Conservation (phyloP, 139 green algal species). For the Auxenochlorella protothecoides region DNA sequence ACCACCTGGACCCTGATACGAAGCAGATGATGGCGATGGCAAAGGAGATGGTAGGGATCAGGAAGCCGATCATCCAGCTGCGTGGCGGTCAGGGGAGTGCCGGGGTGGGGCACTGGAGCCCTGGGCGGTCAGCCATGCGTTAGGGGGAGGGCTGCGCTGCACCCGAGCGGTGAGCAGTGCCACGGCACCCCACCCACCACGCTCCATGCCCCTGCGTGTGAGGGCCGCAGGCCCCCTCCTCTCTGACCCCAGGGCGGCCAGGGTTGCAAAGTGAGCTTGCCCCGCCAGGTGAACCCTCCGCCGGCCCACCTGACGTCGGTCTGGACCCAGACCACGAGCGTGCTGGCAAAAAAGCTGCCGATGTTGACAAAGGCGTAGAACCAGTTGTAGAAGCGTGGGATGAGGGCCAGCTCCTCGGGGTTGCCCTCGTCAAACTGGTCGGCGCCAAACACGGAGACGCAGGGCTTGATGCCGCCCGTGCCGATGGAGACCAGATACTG, state of each 20-base stretch:
- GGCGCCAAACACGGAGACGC: constrained; percentile 85
- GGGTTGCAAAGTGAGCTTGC: neutral
- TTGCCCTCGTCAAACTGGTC: constrained; percentile 84
- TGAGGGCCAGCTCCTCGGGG: constrained; percentile 31
- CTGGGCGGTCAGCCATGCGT: too few species aligned
- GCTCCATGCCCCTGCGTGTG: too few species aligned
- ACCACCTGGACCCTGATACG: constrained; percentile 21
- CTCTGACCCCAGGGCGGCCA: neutral
- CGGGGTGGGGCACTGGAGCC: too few species aligned
- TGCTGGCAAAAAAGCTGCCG: constrained; percentile 49
- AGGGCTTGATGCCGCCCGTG: constrained; percentile 95
- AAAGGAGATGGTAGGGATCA: constrained; percentile 65
- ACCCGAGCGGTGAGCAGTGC: too few species aligned
- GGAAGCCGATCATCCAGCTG: constrained; percentile 46
- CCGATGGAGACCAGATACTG: constrained; percentile 82
- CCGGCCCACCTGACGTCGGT: constrained; percentile 53
- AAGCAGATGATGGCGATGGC: constrained; percentile 57
- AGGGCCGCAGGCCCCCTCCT: too few species aligned
- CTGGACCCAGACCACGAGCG: constrained; percentile 28
- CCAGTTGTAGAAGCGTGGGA: constrained; percentile 89
- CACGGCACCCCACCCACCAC: too few species aligned
- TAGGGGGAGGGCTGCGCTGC: too few species aligned
- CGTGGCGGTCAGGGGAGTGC: too few species aligned
- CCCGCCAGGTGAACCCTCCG: neutral
- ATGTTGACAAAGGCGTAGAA: constrained; percentile 93